These are phyloP conservation scores for Letharia lupina DNA, from an alignment of 495 filamentous ascomycete species.

Conservation along the genomic window DNA sequence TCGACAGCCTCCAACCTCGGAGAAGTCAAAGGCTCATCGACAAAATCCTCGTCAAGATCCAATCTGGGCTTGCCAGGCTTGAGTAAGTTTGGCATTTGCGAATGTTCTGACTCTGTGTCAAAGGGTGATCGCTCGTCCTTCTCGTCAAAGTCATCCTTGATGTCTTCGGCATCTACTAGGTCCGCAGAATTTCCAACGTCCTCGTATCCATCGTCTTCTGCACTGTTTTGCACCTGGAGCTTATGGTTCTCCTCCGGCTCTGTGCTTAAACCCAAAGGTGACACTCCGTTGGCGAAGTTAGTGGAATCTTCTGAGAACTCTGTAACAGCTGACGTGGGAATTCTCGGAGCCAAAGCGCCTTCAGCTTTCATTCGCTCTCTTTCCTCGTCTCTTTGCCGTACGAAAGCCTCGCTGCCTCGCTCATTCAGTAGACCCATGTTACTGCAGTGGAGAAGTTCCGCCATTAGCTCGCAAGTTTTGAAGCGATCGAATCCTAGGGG, in stretches of 20 bases:
- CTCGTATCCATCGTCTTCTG: slow-evolving; percentile 92
- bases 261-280: slow-evolving; percentile 28
- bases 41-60: slow-evolving; percentile 59
- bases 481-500: slow-evolving; percentile 96
- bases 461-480: slow-evolving; percentile 99
- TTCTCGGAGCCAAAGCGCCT: slow-evolving; percentile 41
- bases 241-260: slow-evolving; percentile 42
- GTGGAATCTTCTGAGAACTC: slow-evolving; percentile 44
- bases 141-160: slow-evolving; percentile 41
- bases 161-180: slow-evolving; percentile 48
- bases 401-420: slow-evolving; percentile 78
- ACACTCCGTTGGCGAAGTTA: slow-evolving; percentile 25
- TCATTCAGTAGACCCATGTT: slow-evolving; percentile 98
- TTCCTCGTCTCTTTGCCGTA: slow-evolving; percentile 71
- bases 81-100: slow-evolving; percentile 12
- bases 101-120: slow-evolving; percentile 22
- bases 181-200: slow-evolving; percentile 69
- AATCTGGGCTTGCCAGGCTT: slow-evolving; percentile 21
- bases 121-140: slow-evolving; percentile 29
- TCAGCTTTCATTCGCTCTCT: slow-evolving; percentile 68
- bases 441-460: slow-evolving; percentile 93
- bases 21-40: slow-evolving; percentile 60
- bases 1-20: slow-evolving; percentile 42
- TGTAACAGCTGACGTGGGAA: slow-evolving; percentile 35
- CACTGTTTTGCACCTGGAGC: slow-evolving; percentile 65